These are phyloP conservation scores for Gonium pectorale DNA, from an alignment of 139 green algal species.

Conservation along the genomic window DNA sequence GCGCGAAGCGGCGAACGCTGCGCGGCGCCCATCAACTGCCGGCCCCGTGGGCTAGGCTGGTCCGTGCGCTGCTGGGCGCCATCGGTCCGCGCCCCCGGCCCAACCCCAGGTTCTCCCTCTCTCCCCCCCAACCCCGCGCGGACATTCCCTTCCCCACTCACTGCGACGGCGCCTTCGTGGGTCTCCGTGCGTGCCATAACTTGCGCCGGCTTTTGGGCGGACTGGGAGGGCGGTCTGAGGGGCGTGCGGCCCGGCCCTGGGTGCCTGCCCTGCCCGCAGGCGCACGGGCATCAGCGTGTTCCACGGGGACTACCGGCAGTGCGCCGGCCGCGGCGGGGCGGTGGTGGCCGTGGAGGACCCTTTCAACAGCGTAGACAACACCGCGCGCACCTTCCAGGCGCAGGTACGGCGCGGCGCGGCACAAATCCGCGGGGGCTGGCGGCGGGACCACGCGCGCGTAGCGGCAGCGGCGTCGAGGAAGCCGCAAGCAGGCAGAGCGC, in stretches of 20 bases:
- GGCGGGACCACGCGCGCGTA: neutral
- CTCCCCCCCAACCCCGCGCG: no score
- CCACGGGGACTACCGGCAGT: neutral
- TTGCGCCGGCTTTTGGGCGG: no score
- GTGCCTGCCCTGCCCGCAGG: neutral
- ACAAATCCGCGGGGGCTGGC: neutral
- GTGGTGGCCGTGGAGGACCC: constrained; percentile 46
- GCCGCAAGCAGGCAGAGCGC: neutral
- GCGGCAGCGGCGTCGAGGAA: neutral
- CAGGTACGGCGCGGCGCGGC: neutral
- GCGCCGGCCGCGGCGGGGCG: neutral
- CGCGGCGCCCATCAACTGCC: no score
- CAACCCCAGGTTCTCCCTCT: no score
- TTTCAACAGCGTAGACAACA: constrained; percentile 39
- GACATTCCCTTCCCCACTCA: neutral
- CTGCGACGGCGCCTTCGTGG: no score
- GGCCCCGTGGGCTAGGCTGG: no score
- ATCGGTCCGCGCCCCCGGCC: no score
- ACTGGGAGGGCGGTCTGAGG: no score
- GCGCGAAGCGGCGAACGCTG: no score
- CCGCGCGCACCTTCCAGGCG: constrained; percentile 19
- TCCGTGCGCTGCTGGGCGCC: no score
- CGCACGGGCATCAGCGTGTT: constrained; percentile 9
- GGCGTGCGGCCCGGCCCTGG: no score
- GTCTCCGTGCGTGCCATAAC: no score